Evolutionary conservation across 768 basidiomycete species (phyloP).

Genomic region (Lentinula aciculospora): DNA sequence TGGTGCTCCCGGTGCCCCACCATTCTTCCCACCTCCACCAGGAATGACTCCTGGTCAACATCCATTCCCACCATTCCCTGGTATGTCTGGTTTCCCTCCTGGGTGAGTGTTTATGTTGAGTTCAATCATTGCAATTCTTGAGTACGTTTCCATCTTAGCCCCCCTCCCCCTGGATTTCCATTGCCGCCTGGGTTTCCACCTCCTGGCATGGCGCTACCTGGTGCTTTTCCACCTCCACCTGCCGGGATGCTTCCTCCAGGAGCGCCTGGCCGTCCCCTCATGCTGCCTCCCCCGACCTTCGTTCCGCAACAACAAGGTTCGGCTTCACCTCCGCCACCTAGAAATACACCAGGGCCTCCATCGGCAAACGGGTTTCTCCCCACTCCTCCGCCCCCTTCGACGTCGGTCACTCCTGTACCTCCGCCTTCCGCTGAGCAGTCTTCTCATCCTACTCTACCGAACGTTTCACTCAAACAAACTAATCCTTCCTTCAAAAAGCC

Average conservation of each 20-base stretch:
- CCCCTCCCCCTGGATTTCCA: conserved; percentile 51
- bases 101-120: conserved; percentile 35
- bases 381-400: conserved; percentile 23
- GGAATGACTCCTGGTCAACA: conserved; percentile 31
- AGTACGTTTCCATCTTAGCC: conserved; percentile 21
- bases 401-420: conserved; percentile 10
- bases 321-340: conserved; percentile 13
- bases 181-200: conserved; percentile 22
- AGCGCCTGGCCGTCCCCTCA: conserved; percentile 14
- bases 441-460: conserved; percentile 40
- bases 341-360: conserved; percentile 3
- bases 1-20: conserved; percentile 19
- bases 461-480: conserved; percentile 53
- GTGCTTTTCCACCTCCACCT: conserved; percentile 10
- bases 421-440: conserved; percentile 8
- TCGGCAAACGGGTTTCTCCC: conserved; percentile 5
- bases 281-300: conserved; percentile 12
- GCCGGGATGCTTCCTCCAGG: conserved; percentile 24
- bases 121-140: conserved; percentile 11
- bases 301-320: conserved; percentile 18
- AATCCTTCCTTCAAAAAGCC: conserved; percentile 74
- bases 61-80: conserved; percentile 37
- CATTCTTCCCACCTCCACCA: conserved; percentile 38
- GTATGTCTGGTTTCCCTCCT: conserved; percentile 48
- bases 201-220: conserved; percentile 30